Evolutionary conservation across 345 rosid genomes (phyloP).

Genomic region (Physaria fendleri): DNA sequence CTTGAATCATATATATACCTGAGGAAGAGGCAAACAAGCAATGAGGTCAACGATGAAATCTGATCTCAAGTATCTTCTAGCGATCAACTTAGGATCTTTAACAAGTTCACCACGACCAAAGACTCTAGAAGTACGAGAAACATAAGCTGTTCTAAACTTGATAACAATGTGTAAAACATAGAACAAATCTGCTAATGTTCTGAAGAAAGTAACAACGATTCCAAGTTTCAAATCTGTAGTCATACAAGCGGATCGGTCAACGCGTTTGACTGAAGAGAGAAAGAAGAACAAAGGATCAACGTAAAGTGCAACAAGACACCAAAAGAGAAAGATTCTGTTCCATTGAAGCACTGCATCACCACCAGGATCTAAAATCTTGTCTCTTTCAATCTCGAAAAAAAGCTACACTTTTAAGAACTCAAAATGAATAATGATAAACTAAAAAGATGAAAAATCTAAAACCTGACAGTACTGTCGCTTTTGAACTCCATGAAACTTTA

Average conservation of each 20-base stretch:
- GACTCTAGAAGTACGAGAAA: conserved; percentile 65
- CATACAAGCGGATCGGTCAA: conserved; percentile 47
- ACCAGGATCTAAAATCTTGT: conserved; percentile 61
- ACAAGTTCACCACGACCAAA: conserved; percentile 86
- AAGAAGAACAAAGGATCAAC: conserved; percentile 82
- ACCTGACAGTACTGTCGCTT: conserved; percentile 56
- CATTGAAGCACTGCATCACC: conserved; percentile 43
- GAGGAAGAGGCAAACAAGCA: conserved; percentile 77
- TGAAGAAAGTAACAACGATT: conserved; percentile 59
- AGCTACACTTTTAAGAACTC: conserved; percentile 16
- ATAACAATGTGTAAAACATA: conserved; percentile 52
- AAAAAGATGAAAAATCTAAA: conserved; percentile 1
- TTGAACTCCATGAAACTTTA: conserved; percentile 37
- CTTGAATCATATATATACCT: conserved; percentile 36
- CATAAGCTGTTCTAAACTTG: conserved; percentile 75
- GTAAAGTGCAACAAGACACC: conserved; percentile 70
- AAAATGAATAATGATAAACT: background rate
- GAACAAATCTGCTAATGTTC: conserved; percentile 66
- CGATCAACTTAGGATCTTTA: conserved; percentile 56
- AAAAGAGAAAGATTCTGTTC: conserved; percentile 68
- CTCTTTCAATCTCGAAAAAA: conserved; percentile 33
- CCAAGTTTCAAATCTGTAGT: conserved; percentile 53
- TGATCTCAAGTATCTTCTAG: conserved; percentile 56
- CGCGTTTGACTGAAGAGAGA: conserved; percentile 47
- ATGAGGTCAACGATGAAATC: conserved; percentile 67